Conservation (phyloP, 2,329 filamentous ascomycete genomes). For the Metarhizium guizhouense region DNA sequence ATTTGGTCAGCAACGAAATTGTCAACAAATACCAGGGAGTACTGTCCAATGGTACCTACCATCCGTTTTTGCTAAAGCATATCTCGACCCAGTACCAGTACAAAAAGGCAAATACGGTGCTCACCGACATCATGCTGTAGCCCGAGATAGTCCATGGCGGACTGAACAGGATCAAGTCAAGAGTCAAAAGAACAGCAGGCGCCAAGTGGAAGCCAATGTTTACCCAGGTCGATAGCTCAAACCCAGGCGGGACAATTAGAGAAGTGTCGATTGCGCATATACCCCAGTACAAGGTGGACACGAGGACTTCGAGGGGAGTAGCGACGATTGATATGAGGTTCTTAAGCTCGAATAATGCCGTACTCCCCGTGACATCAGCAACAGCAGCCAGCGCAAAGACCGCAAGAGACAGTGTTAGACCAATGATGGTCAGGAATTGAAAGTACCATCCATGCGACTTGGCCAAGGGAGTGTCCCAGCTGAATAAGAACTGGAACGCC, state of each 20-base stretch:
- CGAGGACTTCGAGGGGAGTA: constrained; percentile 61
- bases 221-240: constrained; percentile 43
- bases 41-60: constrained; percentile 30
- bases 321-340: constrained; percentile 57
- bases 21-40: background rate
- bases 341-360: constrained; percentile 53
- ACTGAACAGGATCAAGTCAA: constrained; percentile 60
- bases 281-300: constrained; percentile 66
- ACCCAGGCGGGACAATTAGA: constrained; percentile 44
- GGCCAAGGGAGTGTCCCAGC: constrained; percentile 43
- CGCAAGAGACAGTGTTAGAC: constrained; percentile 49
- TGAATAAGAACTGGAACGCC: constrained; percentile 42
- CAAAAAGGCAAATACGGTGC: constrained; percentile 48
- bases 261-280: constrained; percentile 47
- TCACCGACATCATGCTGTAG: constrained; percentile 49
- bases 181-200: constrained; percentile 53
- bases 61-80: constrained; percentile 59
- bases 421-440: constrained; percentile 68
- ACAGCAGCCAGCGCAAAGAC: constrained; percentile 54
- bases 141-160: constrained; percentile 62
- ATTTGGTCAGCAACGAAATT: background rate
- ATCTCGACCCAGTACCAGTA: constrained; percentile 76
- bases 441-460: constrained; percentile 58
- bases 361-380: constrained; percentile 54
- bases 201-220: constrained; percentile 60